Evolutionary conservation across 176 grass and related monocot genomes (phyloP).

Genomic region (Echinochloa phyllopogon): DNA sequence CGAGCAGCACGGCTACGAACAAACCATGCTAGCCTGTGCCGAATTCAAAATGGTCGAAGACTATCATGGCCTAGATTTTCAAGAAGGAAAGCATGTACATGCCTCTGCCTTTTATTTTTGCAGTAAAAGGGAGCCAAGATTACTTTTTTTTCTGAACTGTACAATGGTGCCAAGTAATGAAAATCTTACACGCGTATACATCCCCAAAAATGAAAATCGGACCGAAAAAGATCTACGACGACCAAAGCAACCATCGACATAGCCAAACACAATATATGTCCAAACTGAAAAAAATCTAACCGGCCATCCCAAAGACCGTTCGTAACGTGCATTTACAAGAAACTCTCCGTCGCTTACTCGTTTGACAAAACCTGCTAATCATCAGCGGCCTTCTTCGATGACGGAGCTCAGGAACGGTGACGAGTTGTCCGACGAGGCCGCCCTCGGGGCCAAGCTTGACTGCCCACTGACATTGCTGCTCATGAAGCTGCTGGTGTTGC

Average conservation of each 20-base stretch:
- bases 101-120: too few species aligned
- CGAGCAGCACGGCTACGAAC: too few species aligned
- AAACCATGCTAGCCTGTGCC: too few species aligned
- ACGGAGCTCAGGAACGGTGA: constrained; percentile 41
- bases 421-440: neutral
- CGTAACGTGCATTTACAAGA: neutral
- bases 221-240: too few species aligned
- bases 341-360: neutral
- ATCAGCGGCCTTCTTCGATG: constrained; percentile 55
- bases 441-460: neutral
- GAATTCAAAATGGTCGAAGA: too few species aligned
- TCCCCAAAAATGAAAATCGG: too few species aligned
- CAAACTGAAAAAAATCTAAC: neutral
- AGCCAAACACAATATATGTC: neutral
- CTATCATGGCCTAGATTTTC: too few species aligned
- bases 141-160: too few species aligned
- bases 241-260: neutral
- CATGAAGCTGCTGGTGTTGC: constrained; percentile 43
- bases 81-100: too few species aligned
- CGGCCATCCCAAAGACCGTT: neutral
- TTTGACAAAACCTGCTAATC: neutral
- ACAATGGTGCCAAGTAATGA: too few species aligned
- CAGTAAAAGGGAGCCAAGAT: too few species aligned
- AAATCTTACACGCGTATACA: too few species aligned
- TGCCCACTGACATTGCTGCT: constrained; percentile 29